Percentiles rank a stretch among this genome's conserved stretches.
These are phyloP conservation scores for Tardiomyces digboiensis DNA, from an alignment of 1,139 yeast species.

Conservation along the genomic window DNA sequence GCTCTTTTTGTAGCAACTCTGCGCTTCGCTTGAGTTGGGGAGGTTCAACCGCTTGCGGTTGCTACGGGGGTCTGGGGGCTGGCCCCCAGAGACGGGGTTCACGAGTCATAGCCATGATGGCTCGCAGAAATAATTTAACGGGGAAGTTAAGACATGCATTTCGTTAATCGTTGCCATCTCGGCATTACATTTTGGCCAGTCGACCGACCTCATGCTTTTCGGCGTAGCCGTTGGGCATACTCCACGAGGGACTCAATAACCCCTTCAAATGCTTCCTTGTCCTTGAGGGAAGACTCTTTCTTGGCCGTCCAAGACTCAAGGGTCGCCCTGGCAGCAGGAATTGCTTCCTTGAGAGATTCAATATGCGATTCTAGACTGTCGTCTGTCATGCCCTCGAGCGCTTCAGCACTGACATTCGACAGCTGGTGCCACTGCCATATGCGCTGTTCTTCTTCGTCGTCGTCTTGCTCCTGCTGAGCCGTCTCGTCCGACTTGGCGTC, in stretches of 20 bases:
- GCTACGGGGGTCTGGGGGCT: constrained; percentile 1
- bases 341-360: constrained; percentile 18
- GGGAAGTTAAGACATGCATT: too few relatives aligned
- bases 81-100: too few relatives aligned
- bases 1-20: too few relatives aligned
- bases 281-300: constrained; percentile 35
- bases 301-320: constrained; percentile 43
- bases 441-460: constrained; percentile 3
- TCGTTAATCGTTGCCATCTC: not conserved
- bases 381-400: constrained; percentile 26
- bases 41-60: too few relatives aligned
- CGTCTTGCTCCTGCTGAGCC: constrained; percentile 7
- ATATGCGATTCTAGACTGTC: constrained; percentile 23
- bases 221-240: constrained; percentile 20
- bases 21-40: too few relatives aligned
- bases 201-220: not conserved
- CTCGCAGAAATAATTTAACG: too few relatives aligned
- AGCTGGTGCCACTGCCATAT: constrained; percentile 22
- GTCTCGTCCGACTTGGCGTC: not conserved
- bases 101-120: too few relatives aligned
- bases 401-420: constrained; percentile 24
- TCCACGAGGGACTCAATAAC: constrained; percentile 67
- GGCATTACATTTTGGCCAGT: too few relatives aligned
- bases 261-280: constrained; percentile 55
- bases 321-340: constrained; percentile 27